Percentiles rank a stretch among this genome's conserved stretches.
These are phyloP conservation scores for Nothophytophthora sp. DNA, from an alignment of 352 stramenopile species.

Conservation along the genomic window DNA sequence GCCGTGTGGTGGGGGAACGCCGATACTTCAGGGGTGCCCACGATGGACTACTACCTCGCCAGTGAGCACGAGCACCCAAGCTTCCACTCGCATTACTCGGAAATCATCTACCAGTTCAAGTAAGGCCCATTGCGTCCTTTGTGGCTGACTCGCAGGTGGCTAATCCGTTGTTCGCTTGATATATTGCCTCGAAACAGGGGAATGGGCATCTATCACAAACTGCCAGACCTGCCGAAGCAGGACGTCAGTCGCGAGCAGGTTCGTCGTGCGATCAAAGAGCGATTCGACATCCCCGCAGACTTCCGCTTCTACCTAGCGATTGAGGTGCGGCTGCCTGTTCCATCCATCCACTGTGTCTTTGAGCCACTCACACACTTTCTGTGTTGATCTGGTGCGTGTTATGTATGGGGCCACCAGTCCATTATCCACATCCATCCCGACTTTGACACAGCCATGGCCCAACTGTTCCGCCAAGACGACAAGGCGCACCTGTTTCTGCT, in stretches of 20 bases:
- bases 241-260: conserved; percentile 43
- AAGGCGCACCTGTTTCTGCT: conserved; percentile 68
- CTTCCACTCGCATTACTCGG: conserved; percentile 55
- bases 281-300: conserved; percentile 49
- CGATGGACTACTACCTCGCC: conserved; percentile 71
- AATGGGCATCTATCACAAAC: conserved; percentile 64
- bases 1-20: conserved; percentile 77
- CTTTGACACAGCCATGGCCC: conserved; percentile 54
- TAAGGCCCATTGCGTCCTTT: conserved; percentile 19
- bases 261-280: conserved; percentile 46
- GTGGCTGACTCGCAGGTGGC: no score
- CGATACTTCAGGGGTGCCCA: conserved; percentile 65
- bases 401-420: conserved; percentile 32
- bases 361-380: no score
- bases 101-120: conserved; percentile 62
- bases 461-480: conserved; percentile 46
- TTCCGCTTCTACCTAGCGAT: conserved; percentile 72
- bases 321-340: conserved; percentile 39
- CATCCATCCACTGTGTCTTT: not conserved
- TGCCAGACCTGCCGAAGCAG: conserved; percentile 39
- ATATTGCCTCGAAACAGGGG: conserved; percentile 39
- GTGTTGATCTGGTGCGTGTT: not conserved
- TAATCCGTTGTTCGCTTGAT: not conserved
- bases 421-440: conserved; percentile 78
- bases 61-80: conserved; percentile 64